phyloP scores from a whole-genome alignment of 371 early-diverging fungal species.

The Saksenaea oblongispora region DNA sequence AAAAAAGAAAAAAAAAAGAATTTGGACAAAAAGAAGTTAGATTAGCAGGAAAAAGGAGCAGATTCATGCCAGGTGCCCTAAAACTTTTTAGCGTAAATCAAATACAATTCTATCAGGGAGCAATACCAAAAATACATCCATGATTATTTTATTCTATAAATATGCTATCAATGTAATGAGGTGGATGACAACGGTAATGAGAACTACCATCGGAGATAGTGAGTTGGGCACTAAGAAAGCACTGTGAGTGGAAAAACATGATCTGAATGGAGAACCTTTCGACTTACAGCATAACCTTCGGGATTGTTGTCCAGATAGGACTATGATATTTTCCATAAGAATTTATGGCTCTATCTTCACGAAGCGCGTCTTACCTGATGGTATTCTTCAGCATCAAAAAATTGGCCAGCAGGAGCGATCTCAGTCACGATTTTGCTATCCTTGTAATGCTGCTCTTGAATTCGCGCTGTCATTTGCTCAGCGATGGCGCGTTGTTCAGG shows the following conservation, averaged over 20 bases:
- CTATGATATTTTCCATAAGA: neutral
- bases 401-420: constrained; percentile 65
- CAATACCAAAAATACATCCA: neutral
- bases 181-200: neutral
- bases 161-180: neutral
- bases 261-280: neutral
- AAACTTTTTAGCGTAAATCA: too few relatives aligned
- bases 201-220: constrained; percentile 49
- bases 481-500: constrained; percentile 76
- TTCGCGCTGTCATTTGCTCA: constrained; percentile 61
- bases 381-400: constrained; percentile 87
- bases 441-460: constrained; percentile 62
- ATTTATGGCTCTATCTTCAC: neutral
- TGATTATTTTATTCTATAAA: constrained; percentile 2
- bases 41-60: too few relatives aligned
- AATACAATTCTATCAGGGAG: too few relatives aligned
- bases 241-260: constrained; percentile 4
- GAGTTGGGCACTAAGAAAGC: constrained; percentile 47
- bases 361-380: constrained; percentile 60
- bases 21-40: too few relatives aligned
- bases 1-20: too few relatives aligned
- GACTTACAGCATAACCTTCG: constrained; percentile 33
- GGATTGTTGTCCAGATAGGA: constrained; percentile 71
- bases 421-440: constrained; percentile 64
- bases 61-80: too few relatives aligned